Evolutionary conservation across 257 asterid species (phyloP), one percentile per base, ranked within the genome.

Genomic region (Solanum dulcamara): DNA sequence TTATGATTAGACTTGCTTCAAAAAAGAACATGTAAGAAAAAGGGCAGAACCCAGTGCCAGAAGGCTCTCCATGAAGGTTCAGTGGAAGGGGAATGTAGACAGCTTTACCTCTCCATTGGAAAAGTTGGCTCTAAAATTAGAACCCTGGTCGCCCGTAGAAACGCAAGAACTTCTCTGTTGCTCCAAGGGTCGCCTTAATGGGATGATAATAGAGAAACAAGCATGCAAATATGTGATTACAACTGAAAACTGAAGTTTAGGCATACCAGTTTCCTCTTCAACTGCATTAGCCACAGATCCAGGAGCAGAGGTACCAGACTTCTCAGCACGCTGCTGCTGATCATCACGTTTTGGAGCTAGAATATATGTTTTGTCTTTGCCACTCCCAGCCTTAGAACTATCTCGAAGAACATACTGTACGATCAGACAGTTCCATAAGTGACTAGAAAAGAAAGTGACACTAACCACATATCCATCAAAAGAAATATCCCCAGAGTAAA

Each of bases 381-480:
- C 88, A 87, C 89, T 87, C 83, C 85, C 85, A 84, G 77, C 85
- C 90, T 92, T 93, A 84, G 92, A 86, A 89, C 87, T 87, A 59
- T 93, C 96, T 91, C 95, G 91, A 44, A 86, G 87, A 84, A 94
- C 94, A 64, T 94, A 94, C 98, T 93, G 96, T 81, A 40, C 10
- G 51, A 88, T 50, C 84, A 86, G 38, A 88, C 83, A 89, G 86
- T 81, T 50, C 64, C 64, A 79, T 79, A 48, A 79, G 83, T 9
- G 20, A 79, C 80, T 26, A 30, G 64, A 28, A 48, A 50, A 48
- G 7, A 75, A 79, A 79, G 83, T 50, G 26, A 14, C 64, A 77
- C 40, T 46, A 30, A 79, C 42, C 42, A 30, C 28, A 79, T 26
- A 44, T 48, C 64, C 83, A 30, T 79, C 64, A 79, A 79, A 28